Evolutionary conservation across 768 basidiomycete species (phyloP), one percentile per base, ranked within the genome.

Genomic region (Xerocomellus chrysenteron): DNA sequence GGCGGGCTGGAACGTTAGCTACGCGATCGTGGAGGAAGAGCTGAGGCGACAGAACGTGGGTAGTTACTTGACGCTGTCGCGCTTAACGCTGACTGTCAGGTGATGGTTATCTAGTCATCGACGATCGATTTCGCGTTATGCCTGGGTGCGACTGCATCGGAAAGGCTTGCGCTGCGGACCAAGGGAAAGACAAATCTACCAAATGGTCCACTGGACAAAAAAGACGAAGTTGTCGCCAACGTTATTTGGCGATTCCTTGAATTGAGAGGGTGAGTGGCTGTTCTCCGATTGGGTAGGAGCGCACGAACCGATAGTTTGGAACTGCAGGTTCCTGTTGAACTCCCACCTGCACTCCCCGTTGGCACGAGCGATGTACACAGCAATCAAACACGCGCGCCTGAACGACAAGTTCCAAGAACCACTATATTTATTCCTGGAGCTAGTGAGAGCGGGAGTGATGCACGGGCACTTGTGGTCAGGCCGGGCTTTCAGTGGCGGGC

Each of bases 341-440:
- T 82, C 88, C 5, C 96, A 98, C 74, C 85, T 82, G 39, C 96
- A 97, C 69, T 91, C 93, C 4, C 81, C 91, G 35, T 78, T 97
- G 65, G 95, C 94, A 41, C 85, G 93, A 55, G 97, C 97, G 9
- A 92, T 98, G 84, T 84, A 91, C 73, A 82, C 80, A 28, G 92
- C 92, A 16, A 78, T 95, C 68, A 82, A 84, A 62, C 79, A 78
- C 35, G 85, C 91, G 7, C 84, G 90, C 39, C 74, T 98, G 64
- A 97, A 95, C 71, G 97, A 99, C 80, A 97, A 97, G 75, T 98
- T 98, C 80, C 97, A 99, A 72, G 97, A 98, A 72, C 84, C 97
- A 3, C 76, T 98, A 1, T 98, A 94, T 72, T 75, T 98, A 68
- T 94, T 97, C 74, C 80, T 98, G 70, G 97, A 99, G 74, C 83